These are phyloP conservation scores for Pterocarpus macrocarpus DNA, from an alignment of 306 rosid species.

Conservation along the genomic window DNA sequence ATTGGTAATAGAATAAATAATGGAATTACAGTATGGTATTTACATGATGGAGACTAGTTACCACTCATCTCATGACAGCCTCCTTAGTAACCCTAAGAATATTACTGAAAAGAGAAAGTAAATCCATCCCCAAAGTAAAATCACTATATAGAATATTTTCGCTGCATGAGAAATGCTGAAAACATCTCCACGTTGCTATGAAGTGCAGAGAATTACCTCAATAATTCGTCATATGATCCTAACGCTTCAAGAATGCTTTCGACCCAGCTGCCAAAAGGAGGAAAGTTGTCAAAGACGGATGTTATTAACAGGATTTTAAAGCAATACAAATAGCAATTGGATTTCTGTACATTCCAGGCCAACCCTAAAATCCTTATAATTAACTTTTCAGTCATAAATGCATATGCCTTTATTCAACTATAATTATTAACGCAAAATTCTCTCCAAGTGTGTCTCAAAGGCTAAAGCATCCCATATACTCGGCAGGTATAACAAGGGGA, in stretches of 20 bases:
- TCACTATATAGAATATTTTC: conserved; percentile 31
- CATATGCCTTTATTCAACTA: not conserved
- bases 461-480: not conserved
- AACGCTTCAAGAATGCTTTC: conserved; percentile 87
- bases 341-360: not conserved
- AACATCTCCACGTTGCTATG: conserved; percentile 33
- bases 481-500: not conserved
- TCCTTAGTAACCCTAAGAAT: conserved; percentile 40
- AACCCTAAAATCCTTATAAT: not conserved
- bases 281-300: conserved; percentile 20
- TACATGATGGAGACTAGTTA: conserved; percentile 45
- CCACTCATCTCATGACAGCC: conserved; percentile 39
- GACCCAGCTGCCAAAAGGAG: conserved; percentile 78
- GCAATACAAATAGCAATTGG: conserved; percentile 23
- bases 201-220: conserved; percentile 52
- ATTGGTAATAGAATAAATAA: not conserved
- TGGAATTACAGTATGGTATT: conserved; percentile 28
- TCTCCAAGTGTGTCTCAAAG: not conserved
- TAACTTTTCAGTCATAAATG: not conserved
- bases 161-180: conserved; percentile 33
- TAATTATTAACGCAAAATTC: not conserved
- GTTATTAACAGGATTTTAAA: conserved; percentile 6
- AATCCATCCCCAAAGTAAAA: conserved; percentile 22
- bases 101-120: conserved; percentile 37
- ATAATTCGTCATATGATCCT: conserved; percentile 53